Conservation (phyloP, 2,329 filamentous ascomycete genomes). For the Scortechinia acanthostroma region DNA sequence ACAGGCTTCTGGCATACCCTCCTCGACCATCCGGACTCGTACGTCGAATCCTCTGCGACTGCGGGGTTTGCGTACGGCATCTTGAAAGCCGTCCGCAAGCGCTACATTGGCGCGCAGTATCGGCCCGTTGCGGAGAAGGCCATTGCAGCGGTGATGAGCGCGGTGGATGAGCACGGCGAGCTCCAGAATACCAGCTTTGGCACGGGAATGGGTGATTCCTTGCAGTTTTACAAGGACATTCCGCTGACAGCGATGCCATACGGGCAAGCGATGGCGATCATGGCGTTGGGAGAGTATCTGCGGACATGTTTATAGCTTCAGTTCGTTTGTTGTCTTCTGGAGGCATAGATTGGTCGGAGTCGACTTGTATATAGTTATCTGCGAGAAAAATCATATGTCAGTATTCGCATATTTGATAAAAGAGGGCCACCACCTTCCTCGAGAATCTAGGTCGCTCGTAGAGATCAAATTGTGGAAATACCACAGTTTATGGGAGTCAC, state of each 20-base stretch:
- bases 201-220: constrained; percentile 66
- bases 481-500: no score
- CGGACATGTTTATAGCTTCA: constrained; percentile 48
- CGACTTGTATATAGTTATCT: no score
- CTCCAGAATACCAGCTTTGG: constrained; percentile 71
- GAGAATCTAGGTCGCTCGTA: no score
- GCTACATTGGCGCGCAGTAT: constrained; percentile 60
- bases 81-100: constrained; percentile 64
- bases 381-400: no score
- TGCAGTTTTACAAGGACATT: constrained; percentile 75
- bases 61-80: constrained; percentile 78
- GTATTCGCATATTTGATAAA: no score
- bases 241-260: constrained; percentile 76
- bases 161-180: constrained; percentile 63
- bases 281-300: constrained; percentile 70
- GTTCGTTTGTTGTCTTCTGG: no score
- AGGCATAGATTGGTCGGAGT: no score
- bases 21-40: constrained; percentile 64
- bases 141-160: constrained; percentile 57
- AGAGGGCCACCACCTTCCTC: no score
- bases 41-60: constrained; percentile 70
- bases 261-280: constrained; percentile 78
- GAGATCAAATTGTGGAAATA: no score
- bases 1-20: constrained; percentile 71
- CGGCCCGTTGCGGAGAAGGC: constrained; percentile 56